These are phyloP conservation scores for Suillus lakei DNA, from an alignment of 768 basidiomycete species.

Conservation along the genomic window DNA sequence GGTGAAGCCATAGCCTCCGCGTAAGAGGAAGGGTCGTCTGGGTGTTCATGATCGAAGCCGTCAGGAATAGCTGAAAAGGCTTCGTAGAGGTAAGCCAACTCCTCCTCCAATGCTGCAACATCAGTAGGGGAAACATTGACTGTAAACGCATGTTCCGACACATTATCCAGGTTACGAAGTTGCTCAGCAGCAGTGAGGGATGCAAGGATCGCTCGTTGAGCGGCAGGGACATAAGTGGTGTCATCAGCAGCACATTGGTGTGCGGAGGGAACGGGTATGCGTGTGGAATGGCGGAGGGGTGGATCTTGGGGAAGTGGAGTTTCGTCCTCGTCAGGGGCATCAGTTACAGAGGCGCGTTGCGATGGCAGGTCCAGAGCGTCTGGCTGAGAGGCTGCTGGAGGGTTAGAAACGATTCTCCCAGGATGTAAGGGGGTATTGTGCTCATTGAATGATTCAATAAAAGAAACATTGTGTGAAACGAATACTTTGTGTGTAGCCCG, in stretches of 20 bases:
- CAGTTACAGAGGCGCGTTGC: too few relatives aligned
- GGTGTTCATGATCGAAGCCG: background rate
- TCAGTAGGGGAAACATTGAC: too few relatives aligned
- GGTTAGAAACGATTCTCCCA: too few relatives aligned
- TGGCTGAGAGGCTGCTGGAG: too few relatives aligned
- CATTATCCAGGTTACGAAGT: too few relatives aligned
- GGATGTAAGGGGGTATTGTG: too few relatives aligned
- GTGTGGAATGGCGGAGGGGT: background rate
- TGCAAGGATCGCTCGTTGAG: background rate
- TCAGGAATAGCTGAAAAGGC: background rate
- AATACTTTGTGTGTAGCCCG: conserved; percentile 8
- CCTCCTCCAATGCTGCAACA: background rate
- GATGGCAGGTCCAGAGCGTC: too few relatives aligned
- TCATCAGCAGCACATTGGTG: background rate
- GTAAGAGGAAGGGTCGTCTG: conserved; percentile 21
- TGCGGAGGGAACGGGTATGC: background rate
- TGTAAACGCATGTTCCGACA: too few relatives aligned
- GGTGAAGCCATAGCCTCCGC: conserved; percentile 22
- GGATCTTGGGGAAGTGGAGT: too few relatives aligned
- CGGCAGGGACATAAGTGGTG: background rate
- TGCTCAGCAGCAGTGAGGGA: background rate
- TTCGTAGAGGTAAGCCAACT: background rate
- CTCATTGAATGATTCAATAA: conserved; percentile 16
- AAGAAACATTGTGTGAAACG: conserved; percentile 21
- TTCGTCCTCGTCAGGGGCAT: too few relatives aligned